Evolutionary conservation across 352 stramenopile species (phyloP), one percentile per base, ranked within the genome.

Genomic region (Phytophthora hibernalis): DNA sequence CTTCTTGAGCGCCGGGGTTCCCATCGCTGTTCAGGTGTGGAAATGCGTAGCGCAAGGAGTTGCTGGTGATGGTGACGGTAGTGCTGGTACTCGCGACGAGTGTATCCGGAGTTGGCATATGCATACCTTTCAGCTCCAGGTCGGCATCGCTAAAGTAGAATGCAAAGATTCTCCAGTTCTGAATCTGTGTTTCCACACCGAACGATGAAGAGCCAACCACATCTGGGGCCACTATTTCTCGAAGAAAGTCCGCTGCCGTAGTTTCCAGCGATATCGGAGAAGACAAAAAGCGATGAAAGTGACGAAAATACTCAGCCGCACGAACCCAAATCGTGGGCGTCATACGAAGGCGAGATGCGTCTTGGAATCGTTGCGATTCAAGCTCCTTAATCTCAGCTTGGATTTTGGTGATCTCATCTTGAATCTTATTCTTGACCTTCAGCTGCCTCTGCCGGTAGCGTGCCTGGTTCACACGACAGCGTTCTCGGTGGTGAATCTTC

Each of bases 401-500:
- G 0, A 67, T 21, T 9, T 61, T 54, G 15, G 10, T 8, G n/a
- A 66, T 54, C 2, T 21, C 40, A 16, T 55, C 59, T 15, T 44
- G n/a, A 15, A 55, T 50, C 0, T 35, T 16, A 1, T 20, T 55
- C 12, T 60, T 16, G 22, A 42, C 21, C 35, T 55, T 53, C 9
- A 44, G 24, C 43, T 61, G 59, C 20, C 24, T 52, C 30, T 61
- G 8, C 20, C 59, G 42, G 18, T 68, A 68, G 0, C 59, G 49
- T 24, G 48, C 48, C 28, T 59, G 48, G 38, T 59, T 65, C 2
- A 54, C 35, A 18, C 58, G 58, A n/a, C 48, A 66, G 12, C 40
- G 38, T 26, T 66, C 58, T 38, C 58, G 58, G n/a, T 59, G 49
- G 18, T 42, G 59, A 22, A 61, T 61, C 31, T 68, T 68, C n/a